Evolutionary conservation across 345 rosid species (phyloP), one percentile per base, ranked within the genome.

Genomic region (Nephelium lappaceum): DNA sequence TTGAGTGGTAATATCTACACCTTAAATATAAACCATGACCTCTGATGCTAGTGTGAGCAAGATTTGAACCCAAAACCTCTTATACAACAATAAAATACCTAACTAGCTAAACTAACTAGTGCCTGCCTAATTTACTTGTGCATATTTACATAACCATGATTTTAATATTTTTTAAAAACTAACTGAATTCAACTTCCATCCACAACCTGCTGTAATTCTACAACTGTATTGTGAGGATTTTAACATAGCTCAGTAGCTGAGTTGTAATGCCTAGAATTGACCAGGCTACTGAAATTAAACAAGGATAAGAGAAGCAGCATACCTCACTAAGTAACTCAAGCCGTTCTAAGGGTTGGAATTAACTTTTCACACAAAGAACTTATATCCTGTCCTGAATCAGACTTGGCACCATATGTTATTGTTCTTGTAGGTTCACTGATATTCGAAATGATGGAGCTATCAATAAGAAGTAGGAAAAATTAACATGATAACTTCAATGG

Each of bases 241-340:
- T 73, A 38, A 18, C 38, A 21, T 63, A 0, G 42, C 47, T 38
- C 14, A 60, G 15, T 2, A 21, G 42, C 69, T 57, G 38, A 31
- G 64, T 8, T 19, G 69, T n/a, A 78, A 51, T 39, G 7, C 69
- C n/a, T 68, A 36, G 12, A 5, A 75, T 57, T 24, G 25, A 64
- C 21, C 66, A n/a, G 8, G 7, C 36, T 1, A 64, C 53, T 11
- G 65, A 24, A 9, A 45, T 10, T 45, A 61, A 16, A 72, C 31
- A 73, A 31, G 25, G 27, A 69, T 6, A 67, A 51, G 61, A 68
- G 61, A 79, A 83, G 68, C 6, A 69, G 31, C 79, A 25, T 90
- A 94, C 99, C 98, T 96, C 98, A 60, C 86, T 91, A 38, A 94
- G 87, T 81, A 88, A 82, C 76, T 88, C 95, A 24, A 96, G 97